Percentiles rank a stretch among this genome's conserved stretches.
Conservation (phyloP, 768 basidiomycete species). For the Rhizopogon salebrosus region DNA sequence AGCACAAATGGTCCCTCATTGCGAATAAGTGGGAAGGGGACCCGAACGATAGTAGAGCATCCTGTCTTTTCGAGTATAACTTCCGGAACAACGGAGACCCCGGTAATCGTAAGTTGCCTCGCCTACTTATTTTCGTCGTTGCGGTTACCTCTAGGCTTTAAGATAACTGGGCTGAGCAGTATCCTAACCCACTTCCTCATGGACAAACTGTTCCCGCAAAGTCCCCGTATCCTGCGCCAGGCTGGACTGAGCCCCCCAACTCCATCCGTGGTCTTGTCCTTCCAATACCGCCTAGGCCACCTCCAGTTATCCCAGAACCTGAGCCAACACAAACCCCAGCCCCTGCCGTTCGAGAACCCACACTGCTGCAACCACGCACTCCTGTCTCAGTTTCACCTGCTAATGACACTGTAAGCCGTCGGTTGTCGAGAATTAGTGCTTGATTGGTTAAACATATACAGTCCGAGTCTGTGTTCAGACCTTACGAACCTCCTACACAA, state of each 20-base stretch:
- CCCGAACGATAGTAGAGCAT: conserved; percentile 12
- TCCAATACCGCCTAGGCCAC: conserved; percentile 9
- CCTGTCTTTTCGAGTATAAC: conserved; percentile 24
- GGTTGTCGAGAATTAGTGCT: neutral
- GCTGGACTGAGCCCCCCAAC: conserved; percentile 15
- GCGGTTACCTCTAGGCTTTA: neutral
- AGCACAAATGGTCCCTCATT: conserved; percentile 19
- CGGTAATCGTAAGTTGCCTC: conserved; percentile 19
- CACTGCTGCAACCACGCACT: neutral
- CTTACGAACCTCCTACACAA: conserved; percentile 20
- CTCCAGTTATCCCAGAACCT: neutral
- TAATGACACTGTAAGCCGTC: neutral
- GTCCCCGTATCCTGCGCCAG: conserved; percentile 22
- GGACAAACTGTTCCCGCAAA: conserved; percentile 10
- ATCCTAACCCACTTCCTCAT: conserved; percentile 6
- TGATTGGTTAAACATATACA: neutral
- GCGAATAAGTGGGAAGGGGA: conserved; percentile 6
- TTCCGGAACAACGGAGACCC: conserved; percentile 27
- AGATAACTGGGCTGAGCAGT: conserved; percentile 25
- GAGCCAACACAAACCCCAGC: neutral
- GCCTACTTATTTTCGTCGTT: neutral
- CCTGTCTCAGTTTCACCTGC: neutral
- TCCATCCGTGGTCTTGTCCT: conserved; percentile 17
- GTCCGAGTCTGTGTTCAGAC: conserved; percentile 20
- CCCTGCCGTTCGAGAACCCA: neutral